A percentile compares a stretch with the other conserved stretches of the same genome.
Conservation (phyloP, 2,329 filamentous ascomycete species). For the Chaetomiaceae sp. region DNA sequence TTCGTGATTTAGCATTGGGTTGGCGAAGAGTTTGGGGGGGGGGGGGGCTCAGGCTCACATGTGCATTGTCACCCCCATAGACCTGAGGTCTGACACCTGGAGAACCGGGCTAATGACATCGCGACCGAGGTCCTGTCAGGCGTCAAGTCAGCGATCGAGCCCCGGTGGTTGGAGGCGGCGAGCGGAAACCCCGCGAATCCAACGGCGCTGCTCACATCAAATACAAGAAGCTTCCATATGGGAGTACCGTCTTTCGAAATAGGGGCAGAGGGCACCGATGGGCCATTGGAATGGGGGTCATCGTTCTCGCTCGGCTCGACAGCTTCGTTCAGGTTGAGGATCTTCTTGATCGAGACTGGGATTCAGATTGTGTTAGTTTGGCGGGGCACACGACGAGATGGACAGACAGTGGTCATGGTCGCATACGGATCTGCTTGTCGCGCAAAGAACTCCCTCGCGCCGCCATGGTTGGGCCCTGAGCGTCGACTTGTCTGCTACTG, state of each 20-base stretch:
- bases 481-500: neutral
- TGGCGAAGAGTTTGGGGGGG: neutral
- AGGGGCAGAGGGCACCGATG: conserved; percentile 66
- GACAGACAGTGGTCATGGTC: neutral
- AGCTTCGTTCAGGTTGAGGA: conserved; percentile 88
- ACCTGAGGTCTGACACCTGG: conserved; percentile 84
- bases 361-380: neutral
- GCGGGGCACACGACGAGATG: neutral
- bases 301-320: conserved; percentile 55
- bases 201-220: conserved; percentile 54
- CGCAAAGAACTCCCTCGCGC: conserved; percentile 44
- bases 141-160: conserved; percentile 8
- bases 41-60: conserved; percentile 52
- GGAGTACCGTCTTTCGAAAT: conserved; percentile 62
- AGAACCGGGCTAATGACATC: conserved; percentile 97
- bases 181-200: neutral
- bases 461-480: conserved; percentile 38
- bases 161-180: too few relatives aligned
- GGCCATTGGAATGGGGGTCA: conserved; percentile 59
- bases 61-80: conserved; percentile 95
- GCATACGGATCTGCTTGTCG: conserved; percentile 48
- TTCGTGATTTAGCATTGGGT: conserved; percentile 30
- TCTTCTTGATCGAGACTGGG: conserved; percentile 84
- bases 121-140: conserved; percentile 57
- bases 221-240: conserved; percentile 96